These are phyloP conservation scores for Colletotrichum lentis DNA, from an alignment of 2,329 filamentous ascomycete genomes.

Conservation along the genomic window DNA sequence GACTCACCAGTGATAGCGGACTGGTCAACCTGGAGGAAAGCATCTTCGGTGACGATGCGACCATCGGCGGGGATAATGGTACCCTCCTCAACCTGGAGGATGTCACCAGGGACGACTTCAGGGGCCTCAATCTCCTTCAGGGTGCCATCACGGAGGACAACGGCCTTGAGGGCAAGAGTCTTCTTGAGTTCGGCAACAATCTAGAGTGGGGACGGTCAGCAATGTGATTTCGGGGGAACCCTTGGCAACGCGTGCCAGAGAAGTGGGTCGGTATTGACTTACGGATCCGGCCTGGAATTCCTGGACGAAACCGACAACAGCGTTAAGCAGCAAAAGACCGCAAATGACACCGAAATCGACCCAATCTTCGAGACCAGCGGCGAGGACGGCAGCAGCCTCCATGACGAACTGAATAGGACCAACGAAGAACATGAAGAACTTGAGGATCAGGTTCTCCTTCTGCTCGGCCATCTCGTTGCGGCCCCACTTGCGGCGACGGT, in stretches of 20 bases:
- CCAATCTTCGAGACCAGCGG: slow-evolving; percentile 86
- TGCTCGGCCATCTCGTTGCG: slow-evolving; percentile 92
- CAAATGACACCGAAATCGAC: slow-evolving; percentile 94
- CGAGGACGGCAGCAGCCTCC: slow-evolving; percentile 83
- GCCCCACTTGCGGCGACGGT: slow-evolving; percentile 72
- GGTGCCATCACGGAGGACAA: slow-evolving; percentile 81
- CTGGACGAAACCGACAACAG: slow-evolving; percentile 84
- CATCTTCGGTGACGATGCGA: slow-evolving; percentile 81
- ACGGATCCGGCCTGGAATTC: slow-evolving; percentile 84
- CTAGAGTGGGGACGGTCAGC: slow-evolving; percentile 18
- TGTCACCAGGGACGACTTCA: slow-evolving; percentile 88
- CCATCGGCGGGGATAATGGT: slow-evolving; percentile 92
- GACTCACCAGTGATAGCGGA: slow-evolving; percentile 93
- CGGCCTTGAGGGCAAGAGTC: slow-evolving; percentile 86
- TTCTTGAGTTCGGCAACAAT: slow-evolving; percentile 93
- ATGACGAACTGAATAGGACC: slow-evolving; percentile 95
- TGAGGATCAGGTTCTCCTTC: slow-evolving; percentile 83
- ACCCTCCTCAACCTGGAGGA: slow-evolving; percentile 89
- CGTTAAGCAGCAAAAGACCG: slow-evolving; percentile 83
- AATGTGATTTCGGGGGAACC: slow-evolving; percentile 14
- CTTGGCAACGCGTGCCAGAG: slow-evolving; percentile 34
- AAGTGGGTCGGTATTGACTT: slow-evolving; percentile 26
- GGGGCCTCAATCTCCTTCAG: slow-evolving; percentile 82
- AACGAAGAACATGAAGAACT: slow-evolving; percentile 83
- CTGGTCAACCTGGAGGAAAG: slow-evolving; percentile 90